phyloP scores from a whole-genome alignment of 129 eudicot species.

The Dittrichia graveolens region DNA sequence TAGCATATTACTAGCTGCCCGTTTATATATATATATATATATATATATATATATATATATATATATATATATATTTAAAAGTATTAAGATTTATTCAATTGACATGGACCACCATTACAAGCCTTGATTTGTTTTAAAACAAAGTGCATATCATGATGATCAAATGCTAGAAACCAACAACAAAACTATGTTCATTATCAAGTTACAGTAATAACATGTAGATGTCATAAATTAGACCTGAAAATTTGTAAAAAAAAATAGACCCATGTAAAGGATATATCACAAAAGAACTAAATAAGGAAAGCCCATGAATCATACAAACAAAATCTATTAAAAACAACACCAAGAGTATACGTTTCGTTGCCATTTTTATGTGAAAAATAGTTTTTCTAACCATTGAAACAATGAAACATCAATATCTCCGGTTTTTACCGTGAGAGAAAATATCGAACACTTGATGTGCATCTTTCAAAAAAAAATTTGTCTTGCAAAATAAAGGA shows the following conservation, averaged over 20 bases:
- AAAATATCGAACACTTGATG: constrained; percentile 15
- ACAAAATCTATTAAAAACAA: neutral
- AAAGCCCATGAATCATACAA: constrained; percentile 22
- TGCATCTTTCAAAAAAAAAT: constrained; percentile 16
- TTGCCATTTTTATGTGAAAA: neutral
- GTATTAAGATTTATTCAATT: too few relatives aligned
- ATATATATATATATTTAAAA: neutral
- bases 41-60: too few relatives aligned
- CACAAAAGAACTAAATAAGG: constrained; percentile 16
- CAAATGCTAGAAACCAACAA: constrained; percentile 26
- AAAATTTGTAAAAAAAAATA: constrained; percentile 23
- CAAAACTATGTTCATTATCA: constrained; percentile 18
- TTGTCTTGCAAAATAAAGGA: neutral
- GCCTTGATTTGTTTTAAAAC: constrained; percentile 15
- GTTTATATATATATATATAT: neutral
- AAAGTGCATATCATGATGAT: constrained; percentile 29
- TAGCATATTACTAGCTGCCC: constrained; percentile 19
- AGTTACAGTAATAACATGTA: constrained; percentile 18
- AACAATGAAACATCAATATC: constrained; percentile 1
- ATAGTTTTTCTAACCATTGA: constrained; percentile 14
- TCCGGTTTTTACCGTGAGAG: constrained; percentile 6
- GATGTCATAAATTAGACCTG: constrained; percentile 38
- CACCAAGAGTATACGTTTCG: constrained; percentile 13
- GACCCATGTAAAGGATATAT: constrained; percentile 21
- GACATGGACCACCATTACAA: too few relatives aligned